Evolutionary conservation across 2,329 filamentous ascomycete species (phyloP).

Genomic region (Sarocladium strictum): DNA sequence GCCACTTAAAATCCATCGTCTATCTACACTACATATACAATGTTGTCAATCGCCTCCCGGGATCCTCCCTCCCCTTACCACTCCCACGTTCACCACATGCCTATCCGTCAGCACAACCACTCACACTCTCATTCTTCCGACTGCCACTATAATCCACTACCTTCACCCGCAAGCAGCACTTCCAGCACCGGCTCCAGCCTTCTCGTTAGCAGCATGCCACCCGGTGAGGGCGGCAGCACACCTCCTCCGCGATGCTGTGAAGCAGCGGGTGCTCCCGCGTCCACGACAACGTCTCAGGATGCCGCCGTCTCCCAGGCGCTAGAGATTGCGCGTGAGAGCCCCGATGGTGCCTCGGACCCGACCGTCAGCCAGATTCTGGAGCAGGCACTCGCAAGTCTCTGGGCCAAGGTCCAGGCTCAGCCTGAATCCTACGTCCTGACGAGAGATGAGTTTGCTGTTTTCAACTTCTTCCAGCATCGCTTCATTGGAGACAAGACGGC

Average conservation of each 20-base stretch:
- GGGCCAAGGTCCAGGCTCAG: slow-evolving; percentile 58
- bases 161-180: background rate
- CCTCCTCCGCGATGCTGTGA: background rate
- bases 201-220: slow-evolving; percentile 1
- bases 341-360: slow-evolving; percentile 58
- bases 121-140: background rate
- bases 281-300: slow-evolving; percentile 19
- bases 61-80: slow-evolving; percentile 6
- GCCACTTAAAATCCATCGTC: background rate
- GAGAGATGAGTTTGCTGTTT: slow-evolving; percentile 73
- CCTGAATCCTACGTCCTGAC: slow-evolving; percentile 68
- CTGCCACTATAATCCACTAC: background rate
- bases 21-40: slow-evolving; percentile 3
- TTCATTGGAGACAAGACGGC: slow-evolving; percentile 50
- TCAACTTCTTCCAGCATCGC: slow-evolving; percentile 75
- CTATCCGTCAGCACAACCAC: slow-evolving; percentile 6
- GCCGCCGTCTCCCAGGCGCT: slow-evolving; percentile 59
- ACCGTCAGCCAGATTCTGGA: slow-evolving; percentile 61
- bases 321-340: slow-evolving; percentile 68
- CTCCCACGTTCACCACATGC: background rate
- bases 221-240: slow-evolving; percentile 4
- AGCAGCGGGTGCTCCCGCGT: background rate
- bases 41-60: slow-evolving; percentile 7
- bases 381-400: slow-evolving; percentile 55
- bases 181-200: slow-evolving; percentile 3